These are phyloP conservation scores for Ilyonectria sp. DNA, from an alignment of 2,329 filamentous ascomycete species.

Conservation along the genomic window DNA sequence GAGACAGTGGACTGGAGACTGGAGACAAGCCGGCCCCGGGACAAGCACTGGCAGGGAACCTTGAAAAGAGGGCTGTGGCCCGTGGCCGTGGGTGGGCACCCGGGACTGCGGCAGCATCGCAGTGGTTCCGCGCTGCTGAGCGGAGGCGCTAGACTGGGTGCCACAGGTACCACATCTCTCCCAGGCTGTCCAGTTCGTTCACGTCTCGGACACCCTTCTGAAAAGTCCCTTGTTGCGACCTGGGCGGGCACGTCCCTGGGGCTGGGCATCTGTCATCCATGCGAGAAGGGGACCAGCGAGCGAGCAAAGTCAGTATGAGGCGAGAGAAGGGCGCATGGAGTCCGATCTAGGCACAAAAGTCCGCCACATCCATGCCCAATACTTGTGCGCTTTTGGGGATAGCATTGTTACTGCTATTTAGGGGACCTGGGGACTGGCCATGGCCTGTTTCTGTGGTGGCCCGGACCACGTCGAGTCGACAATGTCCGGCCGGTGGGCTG, in stretches of 20 bases:
- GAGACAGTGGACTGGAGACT: constrained; percentile 15
- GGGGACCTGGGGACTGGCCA: constrained; percentile 21
- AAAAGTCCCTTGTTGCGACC: constrained; percentile 20
- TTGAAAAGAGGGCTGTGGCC: constrained; percentile 38
- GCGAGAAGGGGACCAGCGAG: constrained; percentile 14
- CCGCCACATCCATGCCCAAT: constrained; percentile 2
- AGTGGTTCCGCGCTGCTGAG: constrained; percentile 40
- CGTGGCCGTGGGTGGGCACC: constrained; percentile 27
- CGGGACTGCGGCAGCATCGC: constrained; percentile 34
- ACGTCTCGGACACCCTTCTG: background rate
- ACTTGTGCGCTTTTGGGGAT: constrained; percentile 12
- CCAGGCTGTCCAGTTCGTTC: background rate
- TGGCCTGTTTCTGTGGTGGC: constrained; percentile 17
- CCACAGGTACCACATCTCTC: constrained; percentile 38
- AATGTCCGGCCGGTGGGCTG: constrained; percentile 24
- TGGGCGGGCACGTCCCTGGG: constrained; percentile 26
- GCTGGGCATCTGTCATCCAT: constrained; percentile 33
- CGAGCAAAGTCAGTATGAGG: constrained; percentile 15
- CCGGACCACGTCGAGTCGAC: constrained; percentile 25
- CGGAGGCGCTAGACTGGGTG: constrained; percentile 44
- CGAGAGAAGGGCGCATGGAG: constrained; percentile 14
- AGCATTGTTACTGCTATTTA: constrained; percentile 24
- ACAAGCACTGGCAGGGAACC: constrained; percentile 40
- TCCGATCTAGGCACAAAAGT: constrained; percentile 19
- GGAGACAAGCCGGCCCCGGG: constrained; percentile 6